Conservation (phyloP, 371 early-diverging fungal species). For the Mortierella sp. region DNA sequence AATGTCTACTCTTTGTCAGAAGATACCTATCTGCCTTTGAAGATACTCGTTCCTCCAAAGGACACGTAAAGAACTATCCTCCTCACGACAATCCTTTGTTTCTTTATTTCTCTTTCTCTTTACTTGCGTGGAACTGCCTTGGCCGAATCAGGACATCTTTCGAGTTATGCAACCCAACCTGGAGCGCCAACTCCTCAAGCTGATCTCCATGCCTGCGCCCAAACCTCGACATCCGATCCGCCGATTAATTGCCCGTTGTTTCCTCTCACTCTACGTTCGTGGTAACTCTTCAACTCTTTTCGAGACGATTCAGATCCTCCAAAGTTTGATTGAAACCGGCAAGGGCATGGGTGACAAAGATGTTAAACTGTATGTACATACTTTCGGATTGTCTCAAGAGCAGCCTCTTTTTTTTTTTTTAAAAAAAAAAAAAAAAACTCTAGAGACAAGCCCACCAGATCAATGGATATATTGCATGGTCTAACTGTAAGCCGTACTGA, state of each 20-base stretch:
- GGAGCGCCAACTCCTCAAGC: constrained; percentile 74
- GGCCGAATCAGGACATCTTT: constrained; percentile 60
- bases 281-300: constrained; percentile 81
- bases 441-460: too few relatives aligned
- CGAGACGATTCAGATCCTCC: constrained; percentile 80
- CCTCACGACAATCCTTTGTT: not conserved
- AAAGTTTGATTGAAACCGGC: constrained; percentile 68
- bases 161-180: constrained; percentile 73
- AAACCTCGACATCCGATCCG: constrained; percentile 84
- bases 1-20: not conserved
- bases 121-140: not conserved
- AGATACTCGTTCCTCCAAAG: not conserved
- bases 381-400: not conserved
- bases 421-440: too few relatives aligned
- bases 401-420: too few relatives aligned
- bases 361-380: constrained; percentile 59
- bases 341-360: constrained; percentile 75
- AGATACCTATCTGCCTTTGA: not conserved
- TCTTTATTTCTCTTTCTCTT: constrained; percentile 1
- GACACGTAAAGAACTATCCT: too few relatives aligned
- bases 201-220: constrained; percentile 71
- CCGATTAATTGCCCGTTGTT: constrained; percentile 80
- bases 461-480: too few relatives aligned
- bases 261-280: constrained; percentile 72
- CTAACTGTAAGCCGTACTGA: too few relatives aligned